Percentiles rank a stretch among this genome's conserved stretches.
These are phyloP conservation scores for Aspergillus sclerotiicarbonarius DNA, from an alignment of 495 filamentous ascomycete species.

Conservation along the genomic window DNA sequence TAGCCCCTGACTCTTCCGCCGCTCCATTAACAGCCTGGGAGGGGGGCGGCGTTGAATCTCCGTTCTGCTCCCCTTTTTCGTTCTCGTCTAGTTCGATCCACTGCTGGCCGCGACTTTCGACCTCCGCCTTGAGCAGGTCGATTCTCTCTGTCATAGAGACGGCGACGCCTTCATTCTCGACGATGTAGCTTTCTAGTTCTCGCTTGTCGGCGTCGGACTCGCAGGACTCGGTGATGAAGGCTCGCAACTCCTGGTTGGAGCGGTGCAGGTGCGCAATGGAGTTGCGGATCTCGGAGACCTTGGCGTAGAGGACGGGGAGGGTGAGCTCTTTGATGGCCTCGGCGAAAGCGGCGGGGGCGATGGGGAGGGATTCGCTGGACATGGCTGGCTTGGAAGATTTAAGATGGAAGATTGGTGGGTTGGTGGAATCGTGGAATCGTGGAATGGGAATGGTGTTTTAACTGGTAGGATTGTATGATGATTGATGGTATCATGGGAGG, in stretches of 20 bases:
- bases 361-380: constrained; percentile 37
- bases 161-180: constrained; percentile 76
- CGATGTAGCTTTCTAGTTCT: constrained; percentile 38
- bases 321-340: constrained; percentile 71
- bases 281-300: constrained; percentile 80
- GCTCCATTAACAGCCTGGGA: constrained; percentile 1
- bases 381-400: constrained; percentile 21
- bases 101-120: constrained; percentile 68
- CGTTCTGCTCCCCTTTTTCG: constrained; percentile 17
- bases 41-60: neutral
- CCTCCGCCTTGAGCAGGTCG: constrained; percentile 63
- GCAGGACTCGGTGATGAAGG: constrained; percentile 51
- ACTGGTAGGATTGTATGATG: too few species aligned
- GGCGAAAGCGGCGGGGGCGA: constrained; percentile 48
- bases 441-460: too few species aligned
- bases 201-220: constrained; percentile 65
- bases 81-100: constrained; percentile 60
- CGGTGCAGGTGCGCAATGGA: constrained; percentile 75
- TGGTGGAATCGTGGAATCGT: too few species aligned
- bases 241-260: constrained; percentile 70
- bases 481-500: neutral
- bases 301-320: constrained; percentile 68
- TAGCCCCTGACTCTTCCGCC: constrained; percentile 4
- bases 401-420: neutral
- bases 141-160: constrained; percentile 71